Base-by-base conservation (phyloP, 2,329 filamentous ascomycete species). In the Colletotrichum higginsianum region DNA sequence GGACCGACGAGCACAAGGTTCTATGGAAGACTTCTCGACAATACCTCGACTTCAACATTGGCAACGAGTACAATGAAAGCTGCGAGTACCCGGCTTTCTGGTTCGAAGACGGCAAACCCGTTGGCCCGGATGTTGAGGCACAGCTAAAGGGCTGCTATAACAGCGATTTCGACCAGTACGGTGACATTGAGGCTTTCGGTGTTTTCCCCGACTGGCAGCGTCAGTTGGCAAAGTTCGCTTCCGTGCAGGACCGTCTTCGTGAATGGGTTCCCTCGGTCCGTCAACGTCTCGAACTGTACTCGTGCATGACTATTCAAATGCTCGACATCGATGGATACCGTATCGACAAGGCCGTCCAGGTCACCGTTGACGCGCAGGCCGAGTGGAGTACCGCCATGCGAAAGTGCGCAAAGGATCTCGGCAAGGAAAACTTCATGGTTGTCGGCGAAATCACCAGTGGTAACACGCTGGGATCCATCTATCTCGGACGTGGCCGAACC, bases 311-410 rank as follows among this genome's bases (percentile, higher is more conserved):
- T 44, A 90, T 92, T 67, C 80, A 83, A 30, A 87, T 86, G 73
- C 82, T 92, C n/a, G 90, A 92, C 75, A 87, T 92, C 66, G 90
- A 92, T 76, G 90, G 90, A 0, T 91, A 90, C 76, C 87, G 90
- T 65, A 90, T 91, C 79, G 90, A 92, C 80, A 92, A 92, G 79
- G 90, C 89, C 2, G 87, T 89, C 18, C 90, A 91, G 67, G 86
- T 89, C 15, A 91, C 90, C 0, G 85, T 91, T 7, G 90, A 92
- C 76, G 85, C 89, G 1, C 83, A 90, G 69, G 89, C 85, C 7
- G 85, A 88, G 55, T 91, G 89, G 77, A 89, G 88, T 26, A 80
- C 84, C 26, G 84, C 85, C 11, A 87, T 91, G 76, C 84, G 90
- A 46, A 81, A 86, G 50, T 92, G 90, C 77, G 90, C 90, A 13